A percentile compares a stretch with the other conserved stretches of the same genome.
Conservation (phyloP, 2,329 filamentous ascomycete species). For the Trichoderma guizhouense region DNA sequence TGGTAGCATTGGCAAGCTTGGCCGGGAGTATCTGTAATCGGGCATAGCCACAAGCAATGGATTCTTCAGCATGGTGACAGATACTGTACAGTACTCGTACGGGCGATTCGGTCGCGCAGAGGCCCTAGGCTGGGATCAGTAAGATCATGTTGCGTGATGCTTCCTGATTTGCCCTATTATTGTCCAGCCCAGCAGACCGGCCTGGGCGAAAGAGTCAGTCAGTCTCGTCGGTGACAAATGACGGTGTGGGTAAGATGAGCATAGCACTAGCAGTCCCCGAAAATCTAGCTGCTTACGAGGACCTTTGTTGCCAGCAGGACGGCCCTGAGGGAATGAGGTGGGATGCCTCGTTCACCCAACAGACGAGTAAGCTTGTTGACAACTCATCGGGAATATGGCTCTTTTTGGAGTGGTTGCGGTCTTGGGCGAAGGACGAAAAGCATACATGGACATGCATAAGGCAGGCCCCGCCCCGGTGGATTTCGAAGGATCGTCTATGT, state of each 20-base stretch:
- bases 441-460: constrained; percentile 3
- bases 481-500: constrained; percentile 1
- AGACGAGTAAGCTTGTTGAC: not conserved
- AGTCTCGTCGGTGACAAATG: not conserved
- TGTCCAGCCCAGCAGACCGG: not conserved
- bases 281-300: constrained; percentile 8
- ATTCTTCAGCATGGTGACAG: not conserved
- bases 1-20: not conserved
- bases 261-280: constrained; percentile 8
- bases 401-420: not conserved
- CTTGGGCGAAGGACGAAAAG: not conserved
- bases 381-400: constrained; percentile 9
- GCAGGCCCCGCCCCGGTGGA: constrained; percentile 2
- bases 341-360: not conserved
- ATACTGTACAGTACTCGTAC: not conserved
- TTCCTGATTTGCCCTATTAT: not conserved
- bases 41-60: not conserved
- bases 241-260: constrained; percentile 7
- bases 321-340: not conserved
- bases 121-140: not conserved
- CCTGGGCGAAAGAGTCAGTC: not conserved
- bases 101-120: not conserved
- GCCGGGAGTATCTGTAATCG: not conserved
- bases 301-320: not conserved
- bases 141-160: not conserved